Conservation (phyloP, 202 grass and related monocot species). For the Eragrostis tef region DNA sequence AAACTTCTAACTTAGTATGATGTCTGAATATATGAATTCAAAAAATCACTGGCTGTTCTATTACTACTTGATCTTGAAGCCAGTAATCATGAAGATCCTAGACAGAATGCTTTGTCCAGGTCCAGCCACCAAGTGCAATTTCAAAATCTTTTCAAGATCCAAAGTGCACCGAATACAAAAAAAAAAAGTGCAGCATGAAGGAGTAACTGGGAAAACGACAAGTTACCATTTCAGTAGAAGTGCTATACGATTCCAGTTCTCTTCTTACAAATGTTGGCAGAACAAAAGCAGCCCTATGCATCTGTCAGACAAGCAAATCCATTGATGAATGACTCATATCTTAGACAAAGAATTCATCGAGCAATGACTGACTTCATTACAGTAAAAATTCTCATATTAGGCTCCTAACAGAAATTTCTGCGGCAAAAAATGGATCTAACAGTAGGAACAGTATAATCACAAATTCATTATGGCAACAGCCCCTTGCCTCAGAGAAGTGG, state of each 20-base stretch:
- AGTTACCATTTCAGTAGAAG: slow-evolving; percentile 54
- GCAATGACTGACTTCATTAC: not conserved
- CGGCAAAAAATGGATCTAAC: too few relatives aligned
- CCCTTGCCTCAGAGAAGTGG: too few relatives aligned
- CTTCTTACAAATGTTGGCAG: slow-evolving; percentile 81
- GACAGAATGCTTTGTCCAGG: not conserved
- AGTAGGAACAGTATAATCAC: too few relatives aligned
- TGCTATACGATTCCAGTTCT: slow-evolving; percentile 56
- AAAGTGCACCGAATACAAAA: not conserved
- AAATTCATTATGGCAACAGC: too few relatives aligned
- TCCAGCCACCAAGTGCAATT: not conserved
- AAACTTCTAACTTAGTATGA: not conserved
- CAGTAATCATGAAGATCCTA: not conserved
- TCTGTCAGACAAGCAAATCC: slow-evolving; percentile 47
- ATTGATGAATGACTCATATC: slow-evolving; percentile 44
- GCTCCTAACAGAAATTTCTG: too few relatives aligned
- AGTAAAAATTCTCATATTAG: not conserved
- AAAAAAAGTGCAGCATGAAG: not conserved
- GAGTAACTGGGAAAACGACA: not conserved
- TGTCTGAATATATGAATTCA: not conserved
- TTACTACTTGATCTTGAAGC: not conserved
- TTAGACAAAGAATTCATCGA: slow-evolving; percentile 12
- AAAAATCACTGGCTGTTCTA: not conserved
- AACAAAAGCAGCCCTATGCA: slow-evolving; percentile 88
- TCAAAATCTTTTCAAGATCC: not conserved